Base-by-base conservation (phyloP, 805 yeast genomes). In the Cyberlindnera veronae region DNA sequence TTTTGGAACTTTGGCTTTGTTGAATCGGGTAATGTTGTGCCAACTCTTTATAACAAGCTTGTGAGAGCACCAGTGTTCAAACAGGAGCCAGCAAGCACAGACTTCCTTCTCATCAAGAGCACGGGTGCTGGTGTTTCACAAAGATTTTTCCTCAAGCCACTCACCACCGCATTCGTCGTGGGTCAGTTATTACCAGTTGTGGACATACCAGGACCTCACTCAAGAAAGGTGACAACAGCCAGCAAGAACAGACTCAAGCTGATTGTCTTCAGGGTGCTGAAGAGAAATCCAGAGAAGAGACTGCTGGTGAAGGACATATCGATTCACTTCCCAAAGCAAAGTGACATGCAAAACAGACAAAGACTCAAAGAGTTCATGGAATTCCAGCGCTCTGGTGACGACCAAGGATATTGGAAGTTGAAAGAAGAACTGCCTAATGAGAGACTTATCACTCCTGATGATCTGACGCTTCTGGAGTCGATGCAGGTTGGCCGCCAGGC, bases 1-100 rank as follows among this genome's bases (percentile, higher is more conserved):
- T 93, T 93, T 60, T 93, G 99, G 98, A 93, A 90, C 61, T 93
- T 89, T 67, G 99, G 99, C 2, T 86, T 84, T 65, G 98, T 93
- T 7, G 96, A 88, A 33, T 86, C 89, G 3, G 99, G 99, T 3
- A 87, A 84, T 52, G 78, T 88, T 40, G 96, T 90, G 3, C 98
- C 98, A 1, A 86, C 99, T 0, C 66, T 91, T 34, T 93, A 93
- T 66, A 93, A 91, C 60, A 84, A 88, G 54, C 82, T 93, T 84
- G 62, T 84, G 5, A 68, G 99, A 46, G 97, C 99, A 0, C 99
- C 99, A 0, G 75, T 91, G 3, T 91, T 87, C 67, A 81, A 81
- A 55, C 99, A 93, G 57, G 95, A 88, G 31, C 71, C 81, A 0
- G 70, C 73, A 18, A 61, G 70, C 18, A 88, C 96, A 0, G 99